phyloP scores from a whole-genome alignment of 306 rosid species.

The Carpinus fangiana region DNA sequence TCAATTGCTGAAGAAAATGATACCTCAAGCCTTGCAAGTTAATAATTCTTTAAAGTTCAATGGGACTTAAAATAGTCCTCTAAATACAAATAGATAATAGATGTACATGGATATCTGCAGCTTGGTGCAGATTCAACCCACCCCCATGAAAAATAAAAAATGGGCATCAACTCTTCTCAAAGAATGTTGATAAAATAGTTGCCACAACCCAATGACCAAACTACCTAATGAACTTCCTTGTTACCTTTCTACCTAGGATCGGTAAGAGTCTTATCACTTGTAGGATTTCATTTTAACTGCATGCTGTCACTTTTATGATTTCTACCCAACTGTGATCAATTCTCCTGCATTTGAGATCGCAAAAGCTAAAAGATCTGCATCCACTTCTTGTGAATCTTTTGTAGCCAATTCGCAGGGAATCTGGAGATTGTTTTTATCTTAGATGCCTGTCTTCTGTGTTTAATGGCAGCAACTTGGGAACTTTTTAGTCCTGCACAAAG shows the following conservation, averaged over 20 bases:
- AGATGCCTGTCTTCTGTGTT: constrained; percentile 24
- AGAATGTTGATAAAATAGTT: background rate
- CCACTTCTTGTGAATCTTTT: constrained; percentile 37
- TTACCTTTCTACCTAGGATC: background rate
- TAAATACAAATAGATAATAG: background rate
- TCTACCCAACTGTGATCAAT: background rate
- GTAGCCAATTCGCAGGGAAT: constrained; percentile 36
- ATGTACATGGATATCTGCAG: background rate
- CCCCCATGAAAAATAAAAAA: background rate
- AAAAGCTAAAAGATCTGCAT: constrained; percentile 28
- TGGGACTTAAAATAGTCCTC: background rate
- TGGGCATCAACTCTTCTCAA: background rate
- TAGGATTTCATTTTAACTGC: background rate
- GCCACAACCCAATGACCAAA: background rate
- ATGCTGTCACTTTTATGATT: background rate
- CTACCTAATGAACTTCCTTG: background rate
- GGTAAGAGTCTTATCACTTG: background rate
- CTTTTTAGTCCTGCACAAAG: constrained; percentile 19
- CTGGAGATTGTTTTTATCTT: constrained; percentile 15
- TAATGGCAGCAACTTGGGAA: constrained; percentile 30
- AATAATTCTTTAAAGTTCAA: background rate
- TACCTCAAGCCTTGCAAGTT: too few species aligned
- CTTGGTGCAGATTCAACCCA: background rate
- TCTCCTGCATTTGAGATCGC: background rate
- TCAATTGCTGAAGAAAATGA: too few species aligned